phyloP scores from a whole-genome alignment of 1,139 yeast species.

The Nematodospora anomalae region DNA sequence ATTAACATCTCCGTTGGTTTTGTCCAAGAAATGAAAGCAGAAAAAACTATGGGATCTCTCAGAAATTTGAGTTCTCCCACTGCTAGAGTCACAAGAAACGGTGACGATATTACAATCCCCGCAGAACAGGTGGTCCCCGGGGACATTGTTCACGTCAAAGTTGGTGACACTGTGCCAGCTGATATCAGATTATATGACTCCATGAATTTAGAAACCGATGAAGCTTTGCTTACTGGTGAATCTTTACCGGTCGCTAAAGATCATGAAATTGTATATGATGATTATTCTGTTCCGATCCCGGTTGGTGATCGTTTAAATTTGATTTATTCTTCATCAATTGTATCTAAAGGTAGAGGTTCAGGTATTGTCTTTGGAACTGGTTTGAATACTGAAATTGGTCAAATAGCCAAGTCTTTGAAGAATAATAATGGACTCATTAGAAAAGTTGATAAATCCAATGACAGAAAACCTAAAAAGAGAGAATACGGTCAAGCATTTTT shows the following conservation, averaged over 20 bases:
- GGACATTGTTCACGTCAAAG: conserved; percentile 62
- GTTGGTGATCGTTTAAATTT: conserved; percentile 77
- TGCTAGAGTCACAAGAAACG: conserved; percentile 68
- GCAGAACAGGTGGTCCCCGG: conserved; percentile 77
- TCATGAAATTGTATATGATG: conserved; percentile 38
- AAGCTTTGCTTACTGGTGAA: conserved; percentile 79
- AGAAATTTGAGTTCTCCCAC: conserved; percentile 70
- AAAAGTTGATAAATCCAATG: conserved; percentile 24
- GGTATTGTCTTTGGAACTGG: conserved; percentile 72
- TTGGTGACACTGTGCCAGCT: conserved; percentile 82
- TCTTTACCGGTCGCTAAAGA: conserved; percentile 69
- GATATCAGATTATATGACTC: conserved; percentile 63
- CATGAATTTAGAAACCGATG: conserved; percentile 76
- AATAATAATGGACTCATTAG: conserved; percentile 18
- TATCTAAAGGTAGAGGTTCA: conserved; percentile 73
- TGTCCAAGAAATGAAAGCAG: conserved; percentile 71
- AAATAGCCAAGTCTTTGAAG: conserved; percentile 68
- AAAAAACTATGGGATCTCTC: conserved; percentile 78
- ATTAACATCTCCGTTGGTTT: conserved; percentile 72
- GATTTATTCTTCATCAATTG: conserved; percentile 71
- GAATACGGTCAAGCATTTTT: conserved; percentile 48
- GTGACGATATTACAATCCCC: conserved; percentile 56
- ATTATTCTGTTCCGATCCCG: conserved; percentile 44
- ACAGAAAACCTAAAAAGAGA: conserved; percentile 24
- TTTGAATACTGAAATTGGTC: conserved; percentile 72